Evolutionary conservation across 208 protist species (phyloP), one percentile per base, ranked within the genome.

Genomic region (Crithidia fasciculata): DNA sequence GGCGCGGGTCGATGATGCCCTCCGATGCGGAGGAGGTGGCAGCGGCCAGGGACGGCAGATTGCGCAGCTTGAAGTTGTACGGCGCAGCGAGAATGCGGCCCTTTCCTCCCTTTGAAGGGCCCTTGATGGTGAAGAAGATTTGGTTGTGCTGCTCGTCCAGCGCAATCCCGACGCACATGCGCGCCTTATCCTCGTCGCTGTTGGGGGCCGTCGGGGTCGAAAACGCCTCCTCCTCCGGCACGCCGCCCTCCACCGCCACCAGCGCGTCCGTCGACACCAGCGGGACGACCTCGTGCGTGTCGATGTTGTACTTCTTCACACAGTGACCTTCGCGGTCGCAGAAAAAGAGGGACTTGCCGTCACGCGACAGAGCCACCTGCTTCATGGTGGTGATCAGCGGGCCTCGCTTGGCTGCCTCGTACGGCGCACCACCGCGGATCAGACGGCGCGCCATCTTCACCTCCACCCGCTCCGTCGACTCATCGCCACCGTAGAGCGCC

Each of bases 71-170:
- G 59, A 83, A 87, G 71, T 78, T 3, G 63, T 87, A 87, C 45
- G 74, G 78, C 5, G 75, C 78, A 58, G 82, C 65, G 37, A 83
- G 54, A n/a, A 87, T 77, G 47, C 70, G 61, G 54, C 82, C 82
- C 43, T 64, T 70, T 19, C 82, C 74, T 4, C 74, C 82, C 60
- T 83, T 77, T 16, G 82, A 66, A 10, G 82, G 70, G 6, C 82
- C 82, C 62, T 87, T 87, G n/a, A 80, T 50, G 36, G 78, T 87
- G 47, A 83, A 81, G 62, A 81, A 83, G 41, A 87, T 77, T 8
- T 72, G 59, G 55, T 87, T 79, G 67, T 83, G 68, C 41, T 8
- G 43, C 74, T 87, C 77, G 13, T 87, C 82, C 47, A 83, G 78
- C 4, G 74, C 45, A 54, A 87, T 74, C 53, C 82, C 82, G 18